Base-by-base conservation (phyloP, 2,329 filamentous ascomycete species). In the Monosporascus sp. region DNA sequence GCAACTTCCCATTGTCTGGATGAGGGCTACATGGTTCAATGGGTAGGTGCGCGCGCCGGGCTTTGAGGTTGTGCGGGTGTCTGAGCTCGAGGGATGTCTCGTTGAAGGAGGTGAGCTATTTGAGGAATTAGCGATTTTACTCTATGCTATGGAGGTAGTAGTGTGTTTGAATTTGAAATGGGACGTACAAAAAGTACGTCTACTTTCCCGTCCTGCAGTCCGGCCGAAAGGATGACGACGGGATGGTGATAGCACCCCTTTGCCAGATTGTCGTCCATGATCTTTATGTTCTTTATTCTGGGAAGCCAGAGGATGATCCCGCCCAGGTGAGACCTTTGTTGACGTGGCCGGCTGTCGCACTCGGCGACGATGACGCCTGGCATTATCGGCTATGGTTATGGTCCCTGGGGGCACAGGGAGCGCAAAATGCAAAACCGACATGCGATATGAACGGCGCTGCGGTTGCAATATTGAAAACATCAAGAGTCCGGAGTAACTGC, bases 201-300 rank as follows among this genome's bases (percentile, higher is more conserved):
- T 2, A 63, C 62, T 37, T 55, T 58, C 9, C 57, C 59, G 49
- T 57, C 53, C 35, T 58, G 51, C 11, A 45, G n/a, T 9, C 53
- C 44, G 8, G 62, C 59, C 7, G 60, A 64, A 15, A 64, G 56
- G 2, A 64, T 52, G 14, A 64, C 59, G 5, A 64, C 58, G 15
- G 62, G 62, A 31, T 64, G 60, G 11, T 63, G 55, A 50, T 58
- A 63, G 18, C 52, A 51, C 4, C 58, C 62, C 22, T 50, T 51
- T 3, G 59, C 57, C 14, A 61, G 37, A 3, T 53, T 50, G n/a
- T 26, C 14, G 4, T n/a, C 43, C 22, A 5, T 37, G 4, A 8
- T 15, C 17, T 17, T 38, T 28, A 49, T 3, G 7, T 45, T 37
- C 22, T 37, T 20, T 18, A 17, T 7, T 46, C 11, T 46, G 43